phyloP scores from a whole-genome alignment of 805 yeast genomes.

The Spathaspora boniae region DNA sequence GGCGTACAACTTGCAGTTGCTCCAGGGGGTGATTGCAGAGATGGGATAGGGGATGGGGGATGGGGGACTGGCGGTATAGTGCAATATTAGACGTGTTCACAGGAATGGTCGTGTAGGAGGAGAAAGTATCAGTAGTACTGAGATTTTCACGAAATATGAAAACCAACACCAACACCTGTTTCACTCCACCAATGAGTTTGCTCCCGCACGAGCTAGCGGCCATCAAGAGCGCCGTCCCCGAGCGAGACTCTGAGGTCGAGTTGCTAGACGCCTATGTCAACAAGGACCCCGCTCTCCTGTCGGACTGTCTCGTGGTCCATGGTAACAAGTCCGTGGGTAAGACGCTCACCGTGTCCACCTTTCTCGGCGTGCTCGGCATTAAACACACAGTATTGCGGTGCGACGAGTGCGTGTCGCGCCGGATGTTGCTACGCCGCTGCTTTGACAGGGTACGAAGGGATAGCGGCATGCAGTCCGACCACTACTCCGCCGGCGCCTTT shows the following conservation, averaged over 20 bases:
- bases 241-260: slow-evolving; percentile 32
- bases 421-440: slow-evolving; percentile 40
- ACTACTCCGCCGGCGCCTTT: not conserved
- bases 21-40: slow-evolving; percentile 27
- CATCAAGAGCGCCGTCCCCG: slow-evolving; percentile 16
- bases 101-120: too few relatives aligned
- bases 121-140: not conserved
- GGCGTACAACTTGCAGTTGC: slow-evolving; percentile 56
- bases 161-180: not conserved
- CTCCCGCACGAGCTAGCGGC: not conserved
- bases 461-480: slow-evolving; percentile 19
- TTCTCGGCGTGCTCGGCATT: slow-evolving; percentile 25
- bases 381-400: slow-evolving; percentile 35
- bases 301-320: slow-evolving; percentile 41
- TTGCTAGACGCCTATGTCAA: slow-evolving; percentile 34
- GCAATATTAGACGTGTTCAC: not conserved
- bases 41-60: slow-evolving; percentile 1
- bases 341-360: slow-evolving; percentile 32
- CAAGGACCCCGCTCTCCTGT: slow-evolving; percentile 21
- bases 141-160: slow-evolving; percentile 1
- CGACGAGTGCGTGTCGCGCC: slow-evolving; percentile 42
- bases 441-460: slow-evolving; percentile 35
- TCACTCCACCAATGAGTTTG: slow-evolving; percentile 4
- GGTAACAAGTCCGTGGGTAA: slow-evolving; percentile 52
- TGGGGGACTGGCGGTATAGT: not conserved